Base-by-base conservation (phyloP, 2,329 filamentous ascomycete genomes). In the Curvularia spicifera region DNA sequence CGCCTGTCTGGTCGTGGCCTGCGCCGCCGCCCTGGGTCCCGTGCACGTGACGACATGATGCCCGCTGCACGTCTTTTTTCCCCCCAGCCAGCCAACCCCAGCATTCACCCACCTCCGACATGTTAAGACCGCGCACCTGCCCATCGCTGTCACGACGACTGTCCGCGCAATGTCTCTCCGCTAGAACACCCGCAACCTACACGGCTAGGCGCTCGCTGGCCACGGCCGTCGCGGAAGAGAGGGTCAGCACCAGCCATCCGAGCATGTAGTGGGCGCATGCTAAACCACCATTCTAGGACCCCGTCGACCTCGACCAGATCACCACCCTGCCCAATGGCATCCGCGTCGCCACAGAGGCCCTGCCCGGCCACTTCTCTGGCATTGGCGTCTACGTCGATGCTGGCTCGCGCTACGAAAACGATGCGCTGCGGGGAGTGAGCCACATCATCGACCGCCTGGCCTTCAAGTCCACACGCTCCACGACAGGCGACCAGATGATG, bases 361-460 rank as follows among this genome's bases (percentile, higher is more conserved):
- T 98, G 10, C 93, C 94, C 1, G 95, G 95, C 42, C 93, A 93
- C 68, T 99, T 99, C 78, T 91, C 93, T 4, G 95, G 93, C 50
- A 90, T 99, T 15, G 95, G 95, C 44, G 92, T 98, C 62, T 99
- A 97, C 80, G 87, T 99, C 73, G 93, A 98, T 76, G 93, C 92
- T 29, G 95, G 95, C 15, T 98, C 95, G 53, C 87, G 95, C 66
- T 98, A 95, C 81, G 95, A 99, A 78, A 94, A 91, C 75, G 85
- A 88, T 42, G 87, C 88, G 47, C 82, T 99, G 53, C 89, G 91
- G 58, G 95, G 95, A 44, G 91, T 96, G 28, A 97, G 93, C 76
- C 95, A 99, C 78, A 96, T 99, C 67, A 91, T 97, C 84, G 95
- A 99, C 78, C 86, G 95, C 5, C 80, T 99, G 39, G 95, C 95